These are phyloP conservation scores for Petunia axillaris DNA, from an alignment of 257 asterid genomes.

Conservation along the genomic window DNA sequence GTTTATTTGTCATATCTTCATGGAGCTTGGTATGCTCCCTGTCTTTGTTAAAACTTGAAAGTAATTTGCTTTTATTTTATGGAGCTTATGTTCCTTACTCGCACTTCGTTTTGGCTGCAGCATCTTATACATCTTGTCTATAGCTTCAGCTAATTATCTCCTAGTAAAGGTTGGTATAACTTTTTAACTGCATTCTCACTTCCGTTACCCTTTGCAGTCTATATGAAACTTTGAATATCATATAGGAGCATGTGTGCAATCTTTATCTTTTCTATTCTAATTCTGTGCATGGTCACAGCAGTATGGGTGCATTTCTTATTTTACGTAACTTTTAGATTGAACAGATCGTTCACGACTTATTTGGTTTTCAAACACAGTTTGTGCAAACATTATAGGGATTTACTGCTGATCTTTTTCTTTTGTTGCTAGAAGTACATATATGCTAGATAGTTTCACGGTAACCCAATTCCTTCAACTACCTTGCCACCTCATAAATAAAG, in stretches of 20 bases:
- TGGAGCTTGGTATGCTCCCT: constrained; percentile 74
- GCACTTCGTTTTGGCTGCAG: constrained; percentile 48
- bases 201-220: constrained; percentile 19
- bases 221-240: constrained; percentile 3
- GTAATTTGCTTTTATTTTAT: constrained; percentile 13
- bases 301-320: neutral
- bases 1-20: constrained; percentile 75
- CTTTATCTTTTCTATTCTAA: constrained; percentile 10
- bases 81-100: neutral
- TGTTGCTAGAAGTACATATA: neutral
- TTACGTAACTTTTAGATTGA: neutral
- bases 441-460: neutral
- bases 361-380: constrained; percentile 18
- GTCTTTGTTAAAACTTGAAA: constrained; percentile 12
- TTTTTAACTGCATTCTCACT: constrained; percentile 25
- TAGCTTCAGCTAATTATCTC: constrained; percentile 79
- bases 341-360: neutral
- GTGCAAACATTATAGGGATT: neutral
- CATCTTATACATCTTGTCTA: constrained; percentile 59
- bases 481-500: constrained; percentile 2
- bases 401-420: neutral
- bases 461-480: constrained; percentile 1
- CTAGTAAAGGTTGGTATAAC: constrained; percentile 76
- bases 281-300: neutral
- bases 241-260: neutral